Base-by-base conservation (phyloP, 169 alveolate species). In the Pseudocohnilembus persalinus region DNA sequence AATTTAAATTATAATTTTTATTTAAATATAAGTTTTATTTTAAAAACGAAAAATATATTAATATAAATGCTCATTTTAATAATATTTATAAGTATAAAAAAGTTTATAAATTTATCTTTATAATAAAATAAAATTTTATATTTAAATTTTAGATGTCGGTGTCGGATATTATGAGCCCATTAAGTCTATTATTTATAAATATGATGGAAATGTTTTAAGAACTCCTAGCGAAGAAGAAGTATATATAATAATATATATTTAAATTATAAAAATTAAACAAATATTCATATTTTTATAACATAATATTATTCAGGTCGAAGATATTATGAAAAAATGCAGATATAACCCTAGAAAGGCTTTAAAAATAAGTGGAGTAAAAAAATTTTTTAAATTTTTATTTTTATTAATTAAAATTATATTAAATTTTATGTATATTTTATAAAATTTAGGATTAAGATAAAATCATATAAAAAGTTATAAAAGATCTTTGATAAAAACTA, bases 111-210 rank as follows among this genome's bases (percentile, higher is more conserved):
- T n/a, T n/a, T n/a, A n/a, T n/a, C n/a, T n/a, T n/a, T 49, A 49
- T 11, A 49, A 49, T 49, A 11, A 49, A 49, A 49, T 49, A 49
- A 11, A 49, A 11, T 15, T 15, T 15, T 4, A 73, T 73, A 15
- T n/a, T 75, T 15, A 63, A 29, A 31, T 32, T 82, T 31, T 64
- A 86, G 97, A 94, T 84, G 92, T 92, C 35, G 97, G 97, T 29
- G 97, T 92, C 81, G 95, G 97, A 11, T 94, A 89, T 91, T 94
- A 91, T 86, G 95, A 92, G 28, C 96, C 96, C 76, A 91, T 92
- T 0, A 92, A 92, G 84, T 85, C 94, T 32, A 87, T 87, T 0
- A 88, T 92, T 31, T 92, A 81, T 74, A 88, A 89, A 75, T 92
- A 92, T 83, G 91, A 90, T 87, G 93, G 93, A 1, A 82, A 85